Evolutionary conservation across 2,329 filamentous ascomycete species (phyloP).

Genomic region (Epichloe uncinata): DNA sequence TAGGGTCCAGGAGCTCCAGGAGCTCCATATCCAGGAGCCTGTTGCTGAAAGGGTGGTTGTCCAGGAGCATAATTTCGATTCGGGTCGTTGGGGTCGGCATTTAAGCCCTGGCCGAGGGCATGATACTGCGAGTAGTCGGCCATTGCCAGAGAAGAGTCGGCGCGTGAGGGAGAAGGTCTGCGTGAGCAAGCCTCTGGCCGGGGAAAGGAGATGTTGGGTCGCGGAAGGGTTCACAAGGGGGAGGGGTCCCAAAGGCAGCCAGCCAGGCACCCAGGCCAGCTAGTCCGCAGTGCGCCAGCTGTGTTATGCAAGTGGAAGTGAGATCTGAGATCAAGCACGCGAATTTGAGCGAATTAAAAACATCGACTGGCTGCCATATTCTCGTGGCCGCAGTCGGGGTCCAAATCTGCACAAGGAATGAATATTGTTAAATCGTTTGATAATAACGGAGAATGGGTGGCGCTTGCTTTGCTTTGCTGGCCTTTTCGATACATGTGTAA

Average conservation of each 20-base stretch:
- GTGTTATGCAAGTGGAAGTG: background rate
- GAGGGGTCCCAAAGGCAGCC: background rate
- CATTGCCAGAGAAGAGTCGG: conserved; percentile 27
- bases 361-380: background rate
- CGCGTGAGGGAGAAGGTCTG: background rate
- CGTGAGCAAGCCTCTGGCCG: conserved; percentile 3
- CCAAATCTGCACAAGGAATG: background rate
- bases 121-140: conserved; percentile 44
- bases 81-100: conserved; percentile 40
- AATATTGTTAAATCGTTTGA: background rate
- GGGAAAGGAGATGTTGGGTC: conserved; percentile 2
- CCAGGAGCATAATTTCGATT: conserved; percentile 33
- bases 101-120: conserved; percentile 41
- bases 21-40: conserved; percentile 14
- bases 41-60: conserved; percentile 43
- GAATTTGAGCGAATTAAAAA: background rate
- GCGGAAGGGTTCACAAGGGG: background rate
- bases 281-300: background rate
- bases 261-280: background rate
- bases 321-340: background rate
- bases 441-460: background rate
- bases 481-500: conserved; percentile 7
- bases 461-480: conserved; percentile 8
- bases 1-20: conserved; percentile 9
- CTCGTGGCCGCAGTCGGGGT: background rate